Evolutionary conservation across 768 basidiomycete genomes (phyloP).

Genomic region (Leccinum disarticulatum): DNA sequence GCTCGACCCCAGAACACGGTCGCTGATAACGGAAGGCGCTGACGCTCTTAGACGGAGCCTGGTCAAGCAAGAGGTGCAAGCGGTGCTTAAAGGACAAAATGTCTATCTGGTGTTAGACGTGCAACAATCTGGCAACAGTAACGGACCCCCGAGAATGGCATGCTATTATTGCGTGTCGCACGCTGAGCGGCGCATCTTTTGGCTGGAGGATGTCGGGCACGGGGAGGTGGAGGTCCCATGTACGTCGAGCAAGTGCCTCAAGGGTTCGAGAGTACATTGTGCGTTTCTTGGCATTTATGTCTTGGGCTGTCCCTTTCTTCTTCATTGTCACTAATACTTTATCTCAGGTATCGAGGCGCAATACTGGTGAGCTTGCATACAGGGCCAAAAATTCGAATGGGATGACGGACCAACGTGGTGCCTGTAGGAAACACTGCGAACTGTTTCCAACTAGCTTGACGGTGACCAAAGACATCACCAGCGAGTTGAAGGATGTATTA

Average conservation of each 20-base stretch:
- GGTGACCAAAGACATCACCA: constrained; percentile 19
- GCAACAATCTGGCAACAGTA: not conserved
- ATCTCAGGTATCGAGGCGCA: constrained; percentile 29
- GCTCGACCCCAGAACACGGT: constrained; percentile 3
- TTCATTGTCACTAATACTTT: not conserved
- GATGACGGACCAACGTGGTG: not conserved
- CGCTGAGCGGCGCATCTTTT: constrained; percentile 28
- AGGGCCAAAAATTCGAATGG: not conserved
- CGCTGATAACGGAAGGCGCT: constrained; percentile 14
- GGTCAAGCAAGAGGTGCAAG: constrained; percentile 6
- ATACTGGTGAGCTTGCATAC: constrained; percentile 26
- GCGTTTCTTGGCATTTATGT: constrained; percentile 4
- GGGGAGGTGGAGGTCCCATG: constrained; percentile 21
- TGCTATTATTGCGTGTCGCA: constrained; percentile 32
- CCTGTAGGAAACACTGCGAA: constrained; percentile 31
- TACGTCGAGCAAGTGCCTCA: constrained; percentile 20
- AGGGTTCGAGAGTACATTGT: constrained; percentile 24
- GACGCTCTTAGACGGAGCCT: constrained; percentile 8
- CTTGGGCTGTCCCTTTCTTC: not conserved
- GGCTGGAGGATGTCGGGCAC: constrained; percentile 27
- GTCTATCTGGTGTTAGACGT: constrained; percentile 22
- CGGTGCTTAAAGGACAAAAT: constrained; percentile 4
- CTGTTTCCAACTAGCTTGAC: constrained; percentile 27
- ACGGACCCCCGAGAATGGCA: not conserved
- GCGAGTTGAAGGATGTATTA: constrained; percentile 22